Evolutionary conservation across 2,329 filamentous ascomycete genomes (phyloP), one percentile per base, ranked within the genome.

Genomic region (Boeremia lycopersici): DNA sequence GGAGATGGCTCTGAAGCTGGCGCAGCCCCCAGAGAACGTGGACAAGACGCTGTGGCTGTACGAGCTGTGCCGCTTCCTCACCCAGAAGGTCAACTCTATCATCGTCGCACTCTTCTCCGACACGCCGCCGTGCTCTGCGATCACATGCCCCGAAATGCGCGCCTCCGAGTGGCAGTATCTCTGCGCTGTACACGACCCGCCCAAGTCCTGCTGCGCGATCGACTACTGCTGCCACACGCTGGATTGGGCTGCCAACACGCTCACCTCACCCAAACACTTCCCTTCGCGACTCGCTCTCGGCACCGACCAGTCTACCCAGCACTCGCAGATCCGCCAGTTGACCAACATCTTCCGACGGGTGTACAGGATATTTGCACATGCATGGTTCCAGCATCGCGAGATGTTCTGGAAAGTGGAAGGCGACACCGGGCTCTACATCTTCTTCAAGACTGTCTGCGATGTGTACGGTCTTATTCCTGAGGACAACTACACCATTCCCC

Each of bases 181-280:
- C 42, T 99, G 95, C 78, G 95, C 95, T 45, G 95, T 98, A 3
- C 95, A 99, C 74, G 93, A 98, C 72, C 89, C 92, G 44, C 95
- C 95, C 43, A 98, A 98, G 78, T 90, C 89, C 68, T 99, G 95
- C 80, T 97, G 93, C 76, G 95, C 95, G 46, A 97, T 99, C 71
- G 95, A 99, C 78, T 99, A 99, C 79, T 97, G 93, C 82, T 98
- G 93, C 74, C 95, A 99, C 74, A 99, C 95, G 0, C 87, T 99
- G 38, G 95, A 99, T 78, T 98, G 93, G 91, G 95, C 95, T 2
- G 93, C 91, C 53, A 96, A 96, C 68, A 90, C 93, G 17, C 87
- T 99, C 53, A 96, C 93, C 2, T 95, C 92, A 67, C 90, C 91
- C 49, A 97, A 97, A 80, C 89, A 95, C 71, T 99, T 99, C 73